These are phyloP conservation scores for Nakaseomyces glabratus DNA, from an alignment of 1,139 yeast species.

Conservation along the genomic window DNA sequence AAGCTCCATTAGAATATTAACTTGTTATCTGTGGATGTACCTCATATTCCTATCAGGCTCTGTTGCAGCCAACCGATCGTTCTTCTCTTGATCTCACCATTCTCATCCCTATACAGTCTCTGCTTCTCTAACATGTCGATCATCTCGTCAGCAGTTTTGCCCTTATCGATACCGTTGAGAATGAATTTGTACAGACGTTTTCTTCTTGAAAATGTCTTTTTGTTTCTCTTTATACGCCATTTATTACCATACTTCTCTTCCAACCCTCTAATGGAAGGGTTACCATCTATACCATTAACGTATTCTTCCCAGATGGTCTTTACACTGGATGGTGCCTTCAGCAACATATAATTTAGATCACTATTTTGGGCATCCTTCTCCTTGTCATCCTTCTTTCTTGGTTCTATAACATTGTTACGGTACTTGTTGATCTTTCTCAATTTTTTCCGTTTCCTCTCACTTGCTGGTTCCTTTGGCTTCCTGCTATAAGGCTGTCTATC, in stretches of 20 bases:
- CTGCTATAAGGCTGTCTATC: neutral
- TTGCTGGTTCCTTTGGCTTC: slow-evolving; percentile 1
- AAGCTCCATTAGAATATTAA: too few species aligned
- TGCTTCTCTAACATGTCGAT: slow-evolving; percentile 28
- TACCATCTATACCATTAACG: slow-evolving; percentile 30
- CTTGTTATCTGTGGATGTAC: too few species aligned
- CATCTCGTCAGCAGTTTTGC: slow-evolving; percentile 31
- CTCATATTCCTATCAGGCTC: slow-evolving; percentile 28
- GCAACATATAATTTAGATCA: slow-evolving; percentile 22
- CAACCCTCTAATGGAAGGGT: slow-evolving; percentile 30
- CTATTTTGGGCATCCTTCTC: slow-evolving; percentile 5
- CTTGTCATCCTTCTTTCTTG: slow-evolving; percentile 1
- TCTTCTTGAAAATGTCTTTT: slow-evolving; percentile 31
- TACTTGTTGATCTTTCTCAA: slow-evolving; percentile 3
- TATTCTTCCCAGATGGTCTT: slow-evolving; percentile 33
- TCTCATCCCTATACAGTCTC: slow-evolving; percentile 26
- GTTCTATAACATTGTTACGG: slow-evolving; percentile 1
- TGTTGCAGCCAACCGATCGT: slow-evolving; percentile 33
- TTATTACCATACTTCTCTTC: slow-evolving; percentile 32
- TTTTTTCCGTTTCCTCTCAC: slow-evolving; percentile 5
- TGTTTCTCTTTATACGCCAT: slow-evolving; percentile 31
- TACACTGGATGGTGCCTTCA: slow-evolving; percentile 31
- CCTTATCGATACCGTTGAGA: slow-evolving; percentile 30
- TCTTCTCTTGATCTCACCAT: slow-evolving; percentile 29
- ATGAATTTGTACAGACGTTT: slow-evolving; percentile 32